These are phyloP conservation scores for Pestalotiopsis fici DNA, from an alignment of 2,329 filamentous ascomycete genomes.

Conservation along the genomic window DNA sequence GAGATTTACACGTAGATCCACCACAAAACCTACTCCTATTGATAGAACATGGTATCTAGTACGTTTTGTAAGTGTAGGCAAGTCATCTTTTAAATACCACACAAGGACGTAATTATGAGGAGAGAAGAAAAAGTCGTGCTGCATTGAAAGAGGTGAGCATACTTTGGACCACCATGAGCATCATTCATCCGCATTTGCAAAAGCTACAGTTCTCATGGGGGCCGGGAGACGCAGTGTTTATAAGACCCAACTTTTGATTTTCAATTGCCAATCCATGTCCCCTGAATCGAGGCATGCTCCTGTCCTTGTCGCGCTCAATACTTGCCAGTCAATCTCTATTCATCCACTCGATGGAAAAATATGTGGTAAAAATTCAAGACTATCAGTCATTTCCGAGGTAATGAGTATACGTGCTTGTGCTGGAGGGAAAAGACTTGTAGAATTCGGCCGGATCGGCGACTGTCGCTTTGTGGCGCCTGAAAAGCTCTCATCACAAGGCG, in stretches of 20 bases:
- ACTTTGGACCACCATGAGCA: too few species aligned
- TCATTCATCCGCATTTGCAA: too few species aligned
- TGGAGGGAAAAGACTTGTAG: background rate
- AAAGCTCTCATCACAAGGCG: background rate
- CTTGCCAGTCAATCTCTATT: background rate
- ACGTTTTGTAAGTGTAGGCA: too few species aligned
- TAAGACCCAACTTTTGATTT: too few species aligned
- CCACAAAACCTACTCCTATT: background rate
- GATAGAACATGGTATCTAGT: too few species aligned
- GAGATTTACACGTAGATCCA: background rate
- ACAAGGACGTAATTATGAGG: too few species aligned
- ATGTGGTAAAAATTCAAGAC: background rate
- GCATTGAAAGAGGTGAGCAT: too few species aligned
- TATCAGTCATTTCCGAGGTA: background rate
- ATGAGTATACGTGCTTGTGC: background rate
- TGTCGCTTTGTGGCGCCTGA: background rate
- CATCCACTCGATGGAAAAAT: background rate
- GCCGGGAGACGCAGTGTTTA: too few species aligned
- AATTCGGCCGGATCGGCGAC: background rate
- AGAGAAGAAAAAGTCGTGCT: too few species aligned
- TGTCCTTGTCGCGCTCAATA: background rate
- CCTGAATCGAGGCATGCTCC: background rate
- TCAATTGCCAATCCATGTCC: background rate
- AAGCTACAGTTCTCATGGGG: too few species aligned
- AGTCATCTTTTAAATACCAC: too few species aligned